Evolutionary conservation across 176 grass and related monocot genomes (phyloP).

Genomic region (Oryza glumipatula): DNA sequence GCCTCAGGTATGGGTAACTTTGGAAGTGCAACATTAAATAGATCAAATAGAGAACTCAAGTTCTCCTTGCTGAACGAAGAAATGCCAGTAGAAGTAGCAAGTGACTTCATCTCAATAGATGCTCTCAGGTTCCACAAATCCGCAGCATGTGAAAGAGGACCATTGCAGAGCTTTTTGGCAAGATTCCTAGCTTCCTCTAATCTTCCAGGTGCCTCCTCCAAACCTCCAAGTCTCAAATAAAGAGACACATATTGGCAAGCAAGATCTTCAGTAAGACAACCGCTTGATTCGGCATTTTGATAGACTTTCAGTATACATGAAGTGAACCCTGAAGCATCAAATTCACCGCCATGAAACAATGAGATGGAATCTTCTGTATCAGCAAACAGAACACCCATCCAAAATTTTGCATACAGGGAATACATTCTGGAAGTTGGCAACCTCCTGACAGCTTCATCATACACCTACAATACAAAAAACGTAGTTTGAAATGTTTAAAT

Average conservation of each 20-base stretch:
- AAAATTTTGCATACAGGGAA: constrained; percentile 86
- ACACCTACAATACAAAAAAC: constrained; percentile 57
- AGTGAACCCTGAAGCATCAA: constrained; percentile 58
- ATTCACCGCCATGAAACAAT: constrained; percentile 42
- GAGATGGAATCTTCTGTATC: constrained; percentile 51
- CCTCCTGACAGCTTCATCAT: constrained; percentile 77
- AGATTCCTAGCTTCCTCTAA: constrained; percentile 76
- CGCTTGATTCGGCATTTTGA: constrained; percentile 65
- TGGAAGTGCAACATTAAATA: constrained; percentile 58
- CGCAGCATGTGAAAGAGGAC: constrained; percentile 61
- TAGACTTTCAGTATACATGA: constrained; percentile 66
- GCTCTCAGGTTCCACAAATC: constrained; percentile 72
- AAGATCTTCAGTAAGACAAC: constrained; percentile 69
- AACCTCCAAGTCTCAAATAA: constrained; percentile 61
- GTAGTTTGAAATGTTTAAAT: constrained; percentile 2
- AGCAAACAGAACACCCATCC: constrained; percentile 54
- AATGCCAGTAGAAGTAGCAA: constrained; percentile 45
- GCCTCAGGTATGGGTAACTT: constrained; percentile 62
- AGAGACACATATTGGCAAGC: constrained; percentile 75
- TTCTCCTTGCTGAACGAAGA: constrained; percentile 56
- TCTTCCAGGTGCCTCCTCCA: constrained; percentile 60
- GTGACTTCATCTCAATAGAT: constrained; percentile 72
- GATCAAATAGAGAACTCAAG: constrained; percentile 61
- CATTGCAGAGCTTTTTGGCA: constrained; percentile 67
- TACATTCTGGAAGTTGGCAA: constrained; percentile 86